Conservation (phyloP, 2,329 filamentous ascomycete species). For the Fragosphaeria purpurea region DNA sequence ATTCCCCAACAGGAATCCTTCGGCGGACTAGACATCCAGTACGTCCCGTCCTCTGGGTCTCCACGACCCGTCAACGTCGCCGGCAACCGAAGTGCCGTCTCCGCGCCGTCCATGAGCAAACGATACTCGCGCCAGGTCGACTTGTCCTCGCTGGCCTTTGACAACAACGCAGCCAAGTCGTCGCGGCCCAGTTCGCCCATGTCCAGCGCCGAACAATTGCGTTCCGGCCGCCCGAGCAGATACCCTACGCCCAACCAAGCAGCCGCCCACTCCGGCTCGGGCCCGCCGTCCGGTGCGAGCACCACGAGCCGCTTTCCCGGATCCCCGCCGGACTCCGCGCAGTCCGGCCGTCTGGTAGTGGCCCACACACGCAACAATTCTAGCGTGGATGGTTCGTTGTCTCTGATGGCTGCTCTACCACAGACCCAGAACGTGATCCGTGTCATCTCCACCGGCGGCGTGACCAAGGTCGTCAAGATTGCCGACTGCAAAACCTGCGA, state of each 20-base stretch:
- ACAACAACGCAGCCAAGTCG: constrained; percentile 39
- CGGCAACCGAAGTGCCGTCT: constrained; percentile 34
- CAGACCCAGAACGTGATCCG: constrained; percentile 81
- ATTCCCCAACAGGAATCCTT: constrained; percentile 61
- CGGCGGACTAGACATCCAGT: constrained; percentile 61
- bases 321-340: constrained; percentile 51
- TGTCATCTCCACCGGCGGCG: constrained; percentile 83
- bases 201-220: constrained; percentile 38
- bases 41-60: constrained; percentile 53
- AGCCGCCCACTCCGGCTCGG: constrained; percentile 16
- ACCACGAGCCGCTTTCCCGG: constrained; percentile 39
- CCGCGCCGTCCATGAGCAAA: constrained; percentile 41
- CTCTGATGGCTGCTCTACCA: constrained; percentile 72
- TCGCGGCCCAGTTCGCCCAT: constrained; percentile 65
- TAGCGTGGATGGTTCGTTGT: constrained; percentile 64
- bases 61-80: constrained; percentile 50
- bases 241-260: constrained; percentile 35
- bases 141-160: constrained; percentile 29
- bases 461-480: constrained; percentile 90
- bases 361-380: constrained; percentile 70
- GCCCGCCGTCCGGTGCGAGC: constrained; percentile 22
- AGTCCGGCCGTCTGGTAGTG: constrained; percentile 47
- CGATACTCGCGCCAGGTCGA: constrained; percentile 56
- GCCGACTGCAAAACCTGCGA: constrained; percentile 85
- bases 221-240: constrained; percentile 44